These are phyloP conservation scores for Marasmius tenuissimus DNA, from an alignment of 1,284 basidiomycete species.

Conservation along the genomic window DNA sequence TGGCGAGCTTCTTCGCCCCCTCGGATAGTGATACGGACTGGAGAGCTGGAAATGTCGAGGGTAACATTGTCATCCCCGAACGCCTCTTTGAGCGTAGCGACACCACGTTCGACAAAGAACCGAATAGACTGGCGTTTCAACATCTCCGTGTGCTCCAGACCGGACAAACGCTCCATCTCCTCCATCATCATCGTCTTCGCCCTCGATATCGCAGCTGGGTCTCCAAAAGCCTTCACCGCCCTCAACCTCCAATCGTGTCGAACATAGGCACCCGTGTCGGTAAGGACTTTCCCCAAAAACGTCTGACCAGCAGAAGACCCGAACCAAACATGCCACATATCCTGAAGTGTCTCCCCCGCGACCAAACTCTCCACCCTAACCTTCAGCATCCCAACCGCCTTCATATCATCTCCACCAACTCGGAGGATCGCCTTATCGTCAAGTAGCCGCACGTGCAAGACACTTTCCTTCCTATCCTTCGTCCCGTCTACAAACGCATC, in stretches of 20 bases:
- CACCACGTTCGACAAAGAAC: constrained; percentile 47
- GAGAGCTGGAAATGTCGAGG: constrained; percentile 33
- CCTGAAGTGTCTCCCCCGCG: constrained; percentile 44
- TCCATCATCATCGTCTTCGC: constrained; percentile 39
- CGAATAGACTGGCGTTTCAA: constrained; percentile 38
- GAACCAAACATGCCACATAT: constrained; percentile 48
- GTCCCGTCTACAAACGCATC: constrained; percentile 30
- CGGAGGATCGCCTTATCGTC: constrained; percentile 28
- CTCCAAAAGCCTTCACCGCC: constrained; percentile 42
- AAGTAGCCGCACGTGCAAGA: constrained; percentile 2
- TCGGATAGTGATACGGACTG: constrained; percentile 39
- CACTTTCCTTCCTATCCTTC: constrained; percentile 1
- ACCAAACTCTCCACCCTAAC: constrained; percentile 55
- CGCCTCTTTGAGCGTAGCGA: constrained; percentile 44
- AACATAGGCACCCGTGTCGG: constrained; percentile 39
- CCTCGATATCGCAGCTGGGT: constrained; percentile 29
- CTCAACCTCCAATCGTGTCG: constrained; percentile 41
- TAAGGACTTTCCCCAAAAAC: constrained; percentile 34
- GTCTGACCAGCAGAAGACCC: constrained; percentile 21
- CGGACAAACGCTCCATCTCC: constrained; percentile 42
- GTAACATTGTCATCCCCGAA: constrained; percentile 51
- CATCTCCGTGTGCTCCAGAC: constrained; percentile 36
- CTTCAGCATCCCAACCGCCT: constrained; percentile 52
- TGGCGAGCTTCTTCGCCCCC: constrained; percentile 52
- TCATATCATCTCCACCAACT: constrained; percentile 41